Evolutionary conservation across 106 monocot species (phyloP).

Genomic region (Triglochin maritima): DNA sequence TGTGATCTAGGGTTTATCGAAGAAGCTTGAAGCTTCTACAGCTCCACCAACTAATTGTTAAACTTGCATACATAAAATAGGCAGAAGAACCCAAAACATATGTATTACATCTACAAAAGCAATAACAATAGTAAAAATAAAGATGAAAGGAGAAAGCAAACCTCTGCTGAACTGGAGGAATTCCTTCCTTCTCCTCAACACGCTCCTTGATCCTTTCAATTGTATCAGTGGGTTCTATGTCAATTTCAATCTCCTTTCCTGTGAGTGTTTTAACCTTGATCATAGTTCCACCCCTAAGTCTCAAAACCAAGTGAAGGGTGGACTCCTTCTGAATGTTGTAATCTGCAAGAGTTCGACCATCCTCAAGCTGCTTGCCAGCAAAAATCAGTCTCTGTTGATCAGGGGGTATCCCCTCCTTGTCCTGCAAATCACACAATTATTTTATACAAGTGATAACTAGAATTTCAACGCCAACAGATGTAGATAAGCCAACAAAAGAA

Average conservation of each 20-base stretch:
- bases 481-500: too few relatives aligned
- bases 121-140: not conserved
- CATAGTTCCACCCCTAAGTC: constrained; percentile 14
- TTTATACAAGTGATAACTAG: too few relatives aligned
- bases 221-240: constrained; percentile 14
- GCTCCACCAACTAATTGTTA: not conserved
- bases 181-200: constrained; percentile 17
- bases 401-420: constrained; percentile 14
- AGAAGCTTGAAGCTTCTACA: not conserved
- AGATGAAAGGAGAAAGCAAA: not conserved
- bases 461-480: too few relatives aligned
- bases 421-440: constrained; percentile 4
- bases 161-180: constrained; percentile 16
- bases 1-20: not conserved
- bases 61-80: not conserved
- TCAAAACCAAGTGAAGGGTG: constrained; percentile 15
- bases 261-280: constrained; percentile 14
- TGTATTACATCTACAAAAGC: not conserved
- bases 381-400: constrained; percentile 13
- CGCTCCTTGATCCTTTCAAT: constrained; percentile 17
- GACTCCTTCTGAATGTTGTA: constrained; percentile 18
- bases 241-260: constrained; percentile 16
- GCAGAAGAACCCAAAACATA: not conserved
- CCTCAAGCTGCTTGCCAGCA: constrained; percentile 17
- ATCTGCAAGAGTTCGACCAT: constrained; percentile 19